Evolutionary conservation across 352 stramenopile genomes (phyloP), one percentile per base, ranked within the genome.

Genomic region (Pythium oligandrum): DNA sequence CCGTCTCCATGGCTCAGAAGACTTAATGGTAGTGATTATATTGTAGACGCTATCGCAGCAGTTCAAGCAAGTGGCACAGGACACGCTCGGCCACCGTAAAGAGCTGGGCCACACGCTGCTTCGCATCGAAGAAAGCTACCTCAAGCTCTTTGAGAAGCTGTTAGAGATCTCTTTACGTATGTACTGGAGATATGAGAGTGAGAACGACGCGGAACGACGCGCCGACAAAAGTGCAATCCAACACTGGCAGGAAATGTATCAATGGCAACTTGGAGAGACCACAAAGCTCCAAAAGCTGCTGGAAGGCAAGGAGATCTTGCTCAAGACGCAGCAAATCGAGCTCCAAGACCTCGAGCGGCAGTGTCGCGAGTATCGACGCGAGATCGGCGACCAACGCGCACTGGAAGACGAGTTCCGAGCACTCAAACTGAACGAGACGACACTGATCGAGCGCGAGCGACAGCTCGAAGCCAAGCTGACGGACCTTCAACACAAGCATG

Each of bases 81-180:
- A 73, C 33, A 78, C 77, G 2, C 70, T 88, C 51, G 77, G 77
- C 0, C 80, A 90, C 32, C 75, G 80, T 3, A 82, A 73, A 46
- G 77, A 87, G 40, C 59, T 90, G 1, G 80, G 80, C 0, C 77
- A 86, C 40, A 56, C 72, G 10, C 57, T 90, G 7, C 75, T 90
- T 40, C 78, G 75, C 3, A 85, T 90, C 33, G 77, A 90, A 63
- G 75, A 85, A 46, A 86, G 61, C 47, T 90, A 90, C 47, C 53
- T 90, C 40, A 83, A 83, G 43, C 63, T 88, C 1, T 90, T 88
- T 64, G 80, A 90, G 42, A 86, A 85, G 56, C 59, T 90, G 35
- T 48, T 88, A n/a, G 80, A 88, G 57, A 66, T 86, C 38, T 85
- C 80, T 3, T 17, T 90, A 46, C 65, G 75, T 0, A 68, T 90